These are phyloP conservation scores for Arxiozyma heterogenica DNA, from an alignment of 1,139 yeast species.

Conservation along the genomic window DNA sequence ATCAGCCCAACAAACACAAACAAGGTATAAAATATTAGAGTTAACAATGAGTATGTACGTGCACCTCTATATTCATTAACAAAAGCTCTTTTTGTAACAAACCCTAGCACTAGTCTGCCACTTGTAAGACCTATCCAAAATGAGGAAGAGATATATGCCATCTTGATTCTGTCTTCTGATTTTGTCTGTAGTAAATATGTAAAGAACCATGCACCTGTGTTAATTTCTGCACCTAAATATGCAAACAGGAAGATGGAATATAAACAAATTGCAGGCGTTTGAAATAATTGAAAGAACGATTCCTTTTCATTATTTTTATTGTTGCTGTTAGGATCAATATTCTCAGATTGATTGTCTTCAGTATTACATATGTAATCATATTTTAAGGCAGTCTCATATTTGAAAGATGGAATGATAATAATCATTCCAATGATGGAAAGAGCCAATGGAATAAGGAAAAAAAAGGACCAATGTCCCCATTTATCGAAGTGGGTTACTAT, in stretches of 20 bases:
- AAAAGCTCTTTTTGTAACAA: conserved; percentile 47
- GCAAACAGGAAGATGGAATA: conserved; percentile 46
- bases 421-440: conserved; percentile 18
- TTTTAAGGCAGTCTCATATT: conserved; percentile 47
- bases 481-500: conserved; percentile 40
- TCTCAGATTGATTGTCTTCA: conserved; percentile 12
- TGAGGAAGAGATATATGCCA: conserved; percentile 53
- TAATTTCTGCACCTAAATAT: conserved; percentile 61
- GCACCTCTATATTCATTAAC: conserved; percentile 45
- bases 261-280: conserved; percentile 38
- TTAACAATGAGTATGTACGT: conserved; percentile 30
- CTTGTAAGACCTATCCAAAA: conserved; percentile 59
- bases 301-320: conserved; percentile 7
- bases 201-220: conserved; percentile 61
- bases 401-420: conserved; percentile 33
- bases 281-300: conserved; percentile 32
- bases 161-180: conserved; percentile 35
- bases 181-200: conserved; percentile 48
- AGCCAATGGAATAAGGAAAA: conserved; percentile 23
- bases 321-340: conserved; percentile 3
- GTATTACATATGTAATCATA: conserved; percentile 35
- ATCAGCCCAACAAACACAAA: conserved; percentile 19
- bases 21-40: conserved; percentile 18
- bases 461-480: conserved; percentile 26
- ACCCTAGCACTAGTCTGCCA: conserved; percentile 54